Evolutionary conservation across 768 basidiomycete genomes (phyloP).

Genomic region (Glaciozyma antarctica): DNA sequence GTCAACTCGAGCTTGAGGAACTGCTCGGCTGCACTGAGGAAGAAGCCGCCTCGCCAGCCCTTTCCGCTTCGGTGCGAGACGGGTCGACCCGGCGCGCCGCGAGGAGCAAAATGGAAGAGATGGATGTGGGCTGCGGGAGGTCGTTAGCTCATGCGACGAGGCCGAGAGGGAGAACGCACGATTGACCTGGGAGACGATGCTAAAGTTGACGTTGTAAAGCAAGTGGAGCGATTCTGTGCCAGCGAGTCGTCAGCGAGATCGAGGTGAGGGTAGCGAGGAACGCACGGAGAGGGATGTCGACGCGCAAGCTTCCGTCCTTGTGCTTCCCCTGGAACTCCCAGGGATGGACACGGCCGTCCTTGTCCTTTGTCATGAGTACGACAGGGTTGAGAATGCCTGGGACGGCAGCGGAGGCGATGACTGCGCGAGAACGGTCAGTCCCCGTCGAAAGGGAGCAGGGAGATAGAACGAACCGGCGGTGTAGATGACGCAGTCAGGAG

Average conservation of each 20-base stretch:
- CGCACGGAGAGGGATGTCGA: slow-evolving; percentile 65
- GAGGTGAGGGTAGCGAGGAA: background rate
- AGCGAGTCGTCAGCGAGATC: too few relatives aligned
- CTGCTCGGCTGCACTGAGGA: slow-evolving; percentile 33
- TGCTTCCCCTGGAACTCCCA: slow-evolving; percentile 34
- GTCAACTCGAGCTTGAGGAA: slow-evolving; percentile 72
- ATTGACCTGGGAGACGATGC: slow-evolving; percentile 90
- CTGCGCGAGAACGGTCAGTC: background rate
- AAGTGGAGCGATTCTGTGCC: slow-evolving; percentile 38
- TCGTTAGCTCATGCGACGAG: slow-evolving; percentile 17
- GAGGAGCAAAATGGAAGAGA: slow-evolving; percentile 26
- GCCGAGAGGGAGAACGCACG: slow-evolving; percentile 74
- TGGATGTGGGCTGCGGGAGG: slow-evolving; percentile 9
- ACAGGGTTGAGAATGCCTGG: slow-evolving; percentile 94
- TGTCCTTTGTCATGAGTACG: slow-evolving; percentile 57
- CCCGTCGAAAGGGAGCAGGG: slow-evolving; percentile 4
- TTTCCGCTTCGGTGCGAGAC: slow-evolving; percentile 90
- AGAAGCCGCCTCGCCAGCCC: slow-evolving; percentile 67
- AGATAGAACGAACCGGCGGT: slow-evolving; percentile 38
- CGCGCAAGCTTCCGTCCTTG: slow-evolving; percentile 44
- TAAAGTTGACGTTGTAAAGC: slow-evolving; percentile 64
- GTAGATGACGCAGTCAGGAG: slow-evolving; percentile 64
- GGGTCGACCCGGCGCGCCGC: slow-evolving; percentile 80
- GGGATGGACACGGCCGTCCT: slow-evolving; percentile 14
- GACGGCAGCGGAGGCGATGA: slow-evolving; percentile 65